These are phyloP conservation scores for Aotearoamyces nothofagi DNA, from an alignment of 2,329 filamentous ascomycete genomes.

Conservation along the genomic window DNA sequence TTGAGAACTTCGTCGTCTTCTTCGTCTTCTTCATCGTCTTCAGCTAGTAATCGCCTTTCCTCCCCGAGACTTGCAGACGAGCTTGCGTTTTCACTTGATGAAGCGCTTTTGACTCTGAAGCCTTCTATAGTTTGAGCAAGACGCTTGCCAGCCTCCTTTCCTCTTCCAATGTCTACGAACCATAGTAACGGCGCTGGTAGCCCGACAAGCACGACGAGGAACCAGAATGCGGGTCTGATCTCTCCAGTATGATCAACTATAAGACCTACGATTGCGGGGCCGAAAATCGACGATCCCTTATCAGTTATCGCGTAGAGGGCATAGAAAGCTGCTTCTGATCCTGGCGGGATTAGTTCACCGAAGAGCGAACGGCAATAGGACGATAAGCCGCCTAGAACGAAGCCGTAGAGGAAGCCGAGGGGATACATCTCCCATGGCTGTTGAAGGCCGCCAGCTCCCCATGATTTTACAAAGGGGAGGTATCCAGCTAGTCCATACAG, in stretches of 20 bases:
- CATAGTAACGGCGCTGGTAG: slow-evolving; percentile 74
- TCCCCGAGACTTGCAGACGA: not conserved
- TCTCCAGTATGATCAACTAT: slow-evolving; percentile 77
- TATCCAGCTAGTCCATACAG: slow-evolving; percentile 84
- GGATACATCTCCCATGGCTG: slow-evolving; percentile 96
- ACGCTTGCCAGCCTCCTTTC: slow-evolving; percentile 50
- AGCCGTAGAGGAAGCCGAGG: slow-evolving; percentile 76
- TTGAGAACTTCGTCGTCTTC: too few relatives aligned
- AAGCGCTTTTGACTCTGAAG: too few relatives aligned
- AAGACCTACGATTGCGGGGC: slow-evolving; percentile 80
- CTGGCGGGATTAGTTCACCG: slow-evolving; percentile 84
- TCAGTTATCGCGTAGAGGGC: slow-evolving; percentile 95
- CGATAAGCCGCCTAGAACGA: slow-evolving; percentile 85
- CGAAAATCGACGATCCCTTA: slow-evolving; percentile 88
- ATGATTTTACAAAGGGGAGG: slow-evolving; percentile 58
- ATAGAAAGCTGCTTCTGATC: slow-evolving; percentile 91
- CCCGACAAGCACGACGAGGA: slow-evolving; percentile 72
- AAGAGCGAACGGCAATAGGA: slow-evolving; percentile 87
- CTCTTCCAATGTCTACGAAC: slow-evolving; percentile 70
- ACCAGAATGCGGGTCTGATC: slow-evolving; percentile 82
- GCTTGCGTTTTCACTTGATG: too few relatives aligned
- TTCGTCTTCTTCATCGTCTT: not conserved
- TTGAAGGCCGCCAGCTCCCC: slow-evolving; percentile 75
- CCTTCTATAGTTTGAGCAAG: slow-evolving; percentile 46
- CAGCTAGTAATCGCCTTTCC: not conserved